These are phyloP conservation scores for Venturia effusa DNA, from an alignment of 2,329 filamentous ascomycete species.

Conservation along the genomic window DNA sequence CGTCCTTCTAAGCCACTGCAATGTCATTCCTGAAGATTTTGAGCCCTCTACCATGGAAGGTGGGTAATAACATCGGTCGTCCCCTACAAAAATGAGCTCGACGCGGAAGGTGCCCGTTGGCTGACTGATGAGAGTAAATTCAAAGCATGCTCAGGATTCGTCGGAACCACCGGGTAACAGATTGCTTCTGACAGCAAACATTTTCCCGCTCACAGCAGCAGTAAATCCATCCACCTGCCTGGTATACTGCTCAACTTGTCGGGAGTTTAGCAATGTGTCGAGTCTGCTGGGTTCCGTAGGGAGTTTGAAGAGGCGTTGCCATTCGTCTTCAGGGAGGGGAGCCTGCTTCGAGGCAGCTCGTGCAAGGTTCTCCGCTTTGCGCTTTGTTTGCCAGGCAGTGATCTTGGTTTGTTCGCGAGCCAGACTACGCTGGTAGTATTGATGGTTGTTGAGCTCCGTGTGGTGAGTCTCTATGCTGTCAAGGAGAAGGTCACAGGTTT, in stretches of 20 bases:
- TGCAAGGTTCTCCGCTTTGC: constrained; percentile 87
- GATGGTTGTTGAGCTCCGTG: constrained; percentile 98
- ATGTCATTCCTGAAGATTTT: neutral
- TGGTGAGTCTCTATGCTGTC: constrained; percentile 97
- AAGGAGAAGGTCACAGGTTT: constrained; percentile 91
- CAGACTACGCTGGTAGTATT: constrained; percentile 90
- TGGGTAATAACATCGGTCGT: neutral
- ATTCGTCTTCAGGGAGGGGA: constrained; percentile 89
- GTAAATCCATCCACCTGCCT: constrained; percentile 96
- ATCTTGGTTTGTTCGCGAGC: constrained; percentile 95
- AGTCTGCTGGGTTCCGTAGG: constrained; percentile 87
- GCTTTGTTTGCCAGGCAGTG: constrained; percentile 89
- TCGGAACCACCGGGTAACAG: constrained; percentile 43
- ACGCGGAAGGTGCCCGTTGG: neutral
- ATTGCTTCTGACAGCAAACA: constrained; percentile 85
- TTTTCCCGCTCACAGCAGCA: constrained; percentile 83
- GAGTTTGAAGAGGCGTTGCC: constrained; percentile 96
- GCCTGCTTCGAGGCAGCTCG: constrained; percentile 78
- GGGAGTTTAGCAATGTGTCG: constrained; percentile 87
- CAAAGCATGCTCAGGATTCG: constrained; percentile 6
- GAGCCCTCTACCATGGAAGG: neutral
- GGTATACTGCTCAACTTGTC: constrained; percentile 96
- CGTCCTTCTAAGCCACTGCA: neutral
- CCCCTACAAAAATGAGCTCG: neutral
- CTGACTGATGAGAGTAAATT: neutral